Evolutionary conservation across 306 rosid genomes (phyloP), one percentile per base, ranked within the genome.

Genomic region (Trichosanthes truncata): DNA sequence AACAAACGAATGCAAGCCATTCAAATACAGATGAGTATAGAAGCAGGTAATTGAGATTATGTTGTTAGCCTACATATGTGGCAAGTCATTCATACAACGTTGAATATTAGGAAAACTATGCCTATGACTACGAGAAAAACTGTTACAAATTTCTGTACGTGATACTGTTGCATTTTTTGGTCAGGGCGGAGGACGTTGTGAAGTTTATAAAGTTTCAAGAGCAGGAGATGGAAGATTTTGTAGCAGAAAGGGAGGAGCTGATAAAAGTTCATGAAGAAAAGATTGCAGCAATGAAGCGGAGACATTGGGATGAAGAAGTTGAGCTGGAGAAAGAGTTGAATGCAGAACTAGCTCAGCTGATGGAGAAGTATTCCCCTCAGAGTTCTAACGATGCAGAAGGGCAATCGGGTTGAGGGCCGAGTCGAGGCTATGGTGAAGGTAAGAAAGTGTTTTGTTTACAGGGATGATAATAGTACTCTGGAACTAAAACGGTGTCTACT

Each of bases 301-400:
- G 87, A 83, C 95, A 88, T 21, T 90, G 88, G 93, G 91, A 90
- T 33, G 93, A 88, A 59, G 92, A 87, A 83, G 84, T 88, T 1
- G 80, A 73, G 83, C 77, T 88, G 77, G 97, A 89, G 86, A 79
- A 89, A 25, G 85, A 86, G 66, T 88, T 85, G 12, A 81, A 87
- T 57, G 84, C 80, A 2, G 76, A 85, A 43, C 83, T 91, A 3
- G 53, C 88, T 76, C 80, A 33, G 36, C 89, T 93, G 74, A 93
- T 86, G 97, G 88, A 85, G 5, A 85, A 85, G 78, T 91, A 89
- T 81, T 79, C 93, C 77, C 87, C 87, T 9, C 80, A 74, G 15
- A 14, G 23, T 59, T n/a, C 80, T 10, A 43, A 59, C 59, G 53
- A 40, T 23, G 49, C 78, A 74, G 56, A 43, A 21, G 35, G 1